Evolutionary conservation across 2,329 filamentous ascomycete genomes (phyloP), one percentile per base, ranked within the genome.

Genomic region (Colletotrichum scovillei): DNA sequence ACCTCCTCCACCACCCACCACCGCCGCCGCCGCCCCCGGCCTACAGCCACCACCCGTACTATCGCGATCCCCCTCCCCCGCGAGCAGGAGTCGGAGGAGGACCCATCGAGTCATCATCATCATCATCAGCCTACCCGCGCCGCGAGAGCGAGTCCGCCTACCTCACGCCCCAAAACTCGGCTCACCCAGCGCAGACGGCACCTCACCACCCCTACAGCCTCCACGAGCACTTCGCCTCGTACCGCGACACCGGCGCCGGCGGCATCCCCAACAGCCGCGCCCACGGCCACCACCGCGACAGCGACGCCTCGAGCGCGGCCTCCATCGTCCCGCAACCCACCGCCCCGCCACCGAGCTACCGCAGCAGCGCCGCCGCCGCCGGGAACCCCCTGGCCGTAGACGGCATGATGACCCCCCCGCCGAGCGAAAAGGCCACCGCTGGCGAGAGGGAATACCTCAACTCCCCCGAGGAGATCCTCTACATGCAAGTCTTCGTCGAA

Each of bases 401-500:
- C 64, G 78, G 83, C 52, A 73, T 80, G 6, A 82, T 83, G 65
- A 86, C 85, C 35, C 85, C 85, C 0, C 82, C 84, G 1, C 84
- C 81, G 2, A 80, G 77, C 56, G 85, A 86, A 57, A 84, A 82
- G 67, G 73, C 74, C 30, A 60, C 76, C 12, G 78, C 65, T 56
- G 81, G 77, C 24, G 85, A 87, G 73, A 82, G 90, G 49, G 89
- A 93, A 64, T 94, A 90, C 76, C 87, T 98, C 58, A 92, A 90
- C 75, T 91, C 90, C 4, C 89, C 92, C 11, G 94, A 97, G 71
- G 95, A 98, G 80, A 89, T 97, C 0, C 85, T 92, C n/a, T 95
- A 95, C 79, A 94, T 98, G 92, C 94, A 97, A 81, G 92, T 95
- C 0, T 98, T 97, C 80, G 92, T 97, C 7, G 93, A 97, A 78